These are phyloP conservation scores for Trichoderma brevicompactum DNA, from an alignment of 2,329 filamentous ascomycete genomes.

Conservation along the genomic window DNA sequence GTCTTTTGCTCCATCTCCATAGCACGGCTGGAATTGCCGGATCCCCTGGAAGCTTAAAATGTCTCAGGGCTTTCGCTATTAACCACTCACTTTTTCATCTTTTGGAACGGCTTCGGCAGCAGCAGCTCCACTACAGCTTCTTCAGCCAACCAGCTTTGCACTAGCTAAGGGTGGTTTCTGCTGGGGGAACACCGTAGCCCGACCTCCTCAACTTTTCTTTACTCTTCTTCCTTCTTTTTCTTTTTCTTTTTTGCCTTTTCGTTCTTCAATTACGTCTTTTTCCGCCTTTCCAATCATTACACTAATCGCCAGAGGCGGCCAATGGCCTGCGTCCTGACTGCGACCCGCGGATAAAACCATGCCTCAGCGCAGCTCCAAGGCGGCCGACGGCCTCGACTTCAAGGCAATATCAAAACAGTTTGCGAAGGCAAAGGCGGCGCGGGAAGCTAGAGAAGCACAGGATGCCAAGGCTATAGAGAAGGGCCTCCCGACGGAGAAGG, in stretches of 20 bases:
- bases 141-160: slow-evolving; percentile 23
- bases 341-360: slow-evolving; percentile 34
- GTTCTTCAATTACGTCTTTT: background rate
- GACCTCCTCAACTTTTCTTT: slow-evolving; percentile 10
- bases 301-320: background rate
- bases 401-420: slow-evolving; percentile 58
- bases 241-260: background rate
- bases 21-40: slow-evolving; percentile 1
- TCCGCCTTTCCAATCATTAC: background rate
- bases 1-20: background rate
- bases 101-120: background rate
- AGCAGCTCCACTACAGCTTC: slow-evolving; percentile 22
- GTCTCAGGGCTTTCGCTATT: slow-evolving; percentile 13
- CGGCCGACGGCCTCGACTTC: slow-evolving; percentile 50
- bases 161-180: slow-evolving; percentile 16
- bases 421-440: slow-evolving; percentile 56
- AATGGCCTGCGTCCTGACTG: slow-evolving; percentile 28
- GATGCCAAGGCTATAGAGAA: slow-evolving; percentile 42
- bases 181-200: slow-evolving; percentile 27
- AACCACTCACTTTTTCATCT: slow-evolving; percentile 3
- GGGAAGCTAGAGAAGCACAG: slow-evolving; percentile 44
- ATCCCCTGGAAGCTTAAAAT: slow-evolving; percentile 23
- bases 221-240: background rate
- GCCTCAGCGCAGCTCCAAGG: slow-evolving; percentile 35
- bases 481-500: slow-evolving; percentile 40